These are phyloP conservation scores for Pichia inconspicua DNA, from an alignment of 1,139 yeast species.

Conservation along the genomic window DNA sequence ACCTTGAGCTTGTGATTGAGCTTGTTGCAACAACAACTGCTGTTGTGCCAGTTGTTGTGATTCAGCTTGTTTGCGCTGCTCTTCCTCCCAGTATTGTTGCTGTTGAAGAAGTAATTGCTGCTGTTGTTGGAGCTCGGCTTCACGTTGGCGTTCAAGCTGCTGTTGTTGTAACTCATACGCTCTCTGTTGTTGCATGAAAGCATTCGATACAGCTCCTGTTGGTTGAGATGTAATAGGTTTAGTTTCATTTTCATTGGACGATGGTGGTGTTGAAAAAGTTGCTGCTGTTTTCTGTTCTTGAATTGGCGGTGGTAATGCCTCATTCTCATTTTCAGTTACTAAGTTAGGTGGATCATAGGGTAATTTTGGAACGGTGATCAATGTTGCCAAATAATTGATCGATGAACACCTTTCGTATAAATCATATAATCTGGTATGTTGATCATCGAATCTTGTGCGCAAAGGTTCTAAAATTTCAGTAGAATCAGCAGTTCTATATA, in stretches of 20 bases:
- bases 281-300: slow-evolving; percentile 18
- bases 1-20: slow-evolving; percentile 71
- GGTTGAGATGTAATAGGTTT: slow-evolving; percentile 38
- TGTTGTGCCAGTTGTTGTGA: slow-evolving; percentile 75
- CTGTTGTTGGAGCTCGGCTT: slow-evolving; percentile 37
- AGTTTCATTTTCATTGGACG: slow-evolving; percentile 3
- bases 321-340: slow-evolving; percentile 39
- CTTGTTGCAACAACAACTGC: slow-evolving; percentile 59
- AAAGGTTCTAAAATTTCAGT: slow-evolving; percentile 75
- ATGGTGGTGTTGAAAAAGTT: slow-evolving; percentile 8
- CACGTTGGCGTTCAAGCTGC: slow-evolving; percentile 41
- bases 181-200: slow-evolving; percentile 28
- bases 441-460: slow-evolving; percentile 65
- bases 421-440: slow-evolving; percentile 71
- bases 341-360: slow-evolving; percentile 65
- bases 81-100: slow-evolving; percentile 63
- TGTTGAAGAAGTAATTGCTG: slow-evolving; percentile 49
- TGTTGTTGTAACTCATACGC: slow-evolving; percentile 45
- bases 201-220: slow-evolving; percentile 20
- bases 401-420: slow-evolving; percentile 89
- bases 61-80: slow-evolving; percentile 62
- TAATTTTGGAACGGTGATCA: slow-evolving; percentile 80
- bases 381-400: slow-evolving; percentile 71
- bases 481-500: slow-evolving; percentile 57
- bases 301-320: slow-evolving; percentile 13